phyloP scores from a whole-genome alignment of 2,329 filamentous ascomycete species.

The Nemania sp. region DNA sequence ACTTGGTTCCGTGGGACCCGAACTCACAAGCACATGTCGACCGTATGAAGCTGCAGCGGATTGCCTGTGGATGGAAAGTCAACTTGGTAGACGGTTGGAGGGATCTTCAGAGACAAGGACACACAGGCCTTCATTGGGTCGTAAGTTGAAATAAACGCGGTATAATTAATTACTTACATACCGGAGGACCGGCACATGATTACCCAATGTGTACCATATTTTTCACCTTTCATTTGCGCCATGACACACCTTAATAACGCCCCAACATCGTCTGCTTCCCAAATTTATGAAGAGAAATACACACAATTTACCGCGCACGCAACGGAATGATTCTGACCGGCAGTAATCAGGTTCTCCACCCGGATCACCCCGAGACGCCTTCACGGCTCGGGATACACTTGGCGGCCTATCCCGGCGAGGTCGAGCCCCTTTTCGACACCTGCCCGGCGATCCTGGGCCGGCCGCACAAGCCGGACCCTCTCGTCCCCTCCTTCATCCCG shows the following conservation, averaged over 20 bases:
- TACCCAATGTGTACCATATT: background rate
- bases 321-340: constrained; percentile 4
- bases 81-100: constrained; percentile 27
- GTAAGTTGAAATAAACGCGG: constrained; percentile 19
- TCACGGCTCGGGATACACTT: constrained; percentile 33
- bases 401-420: constrained; percentile 26
- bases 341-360: constrained; percentile 26
- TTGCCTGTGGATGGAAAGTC: constrained; percentile 32
- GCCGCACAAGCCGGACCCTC: constrained; percentile 25
- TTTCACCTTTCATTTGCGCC: background rate
- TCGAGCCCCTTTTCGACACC: constrained; percentile 24
- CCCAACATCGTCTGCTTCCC: background rate
- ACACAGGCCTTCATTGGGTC: constrained; percentile 29
- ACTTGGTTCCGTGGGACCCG: constrained; percentile 31
- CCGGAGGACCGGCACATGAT: no score
- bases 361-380: constrained; percentile 25
- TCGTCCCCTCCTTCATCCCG: constrained; percentile 32
- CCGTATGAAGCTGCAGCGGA: constrained; percentile 30
- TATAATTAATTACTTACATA: background rate
- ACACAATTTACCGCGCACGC: background rate
- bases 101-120: constrained; percentile 23
- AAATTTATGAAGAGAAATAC: background rate
- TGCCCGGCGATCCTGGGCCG: constrained; percentile 27
- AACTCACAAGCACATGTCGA: constrained; percentile 30
- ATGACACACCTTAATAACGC: background rate